A percentile compares a stretch with the other conserved stretches of the same genome.
Conservation (phyloP, 805 yeast genomes). For the Alloascoidea hylecoeti region DNA sequence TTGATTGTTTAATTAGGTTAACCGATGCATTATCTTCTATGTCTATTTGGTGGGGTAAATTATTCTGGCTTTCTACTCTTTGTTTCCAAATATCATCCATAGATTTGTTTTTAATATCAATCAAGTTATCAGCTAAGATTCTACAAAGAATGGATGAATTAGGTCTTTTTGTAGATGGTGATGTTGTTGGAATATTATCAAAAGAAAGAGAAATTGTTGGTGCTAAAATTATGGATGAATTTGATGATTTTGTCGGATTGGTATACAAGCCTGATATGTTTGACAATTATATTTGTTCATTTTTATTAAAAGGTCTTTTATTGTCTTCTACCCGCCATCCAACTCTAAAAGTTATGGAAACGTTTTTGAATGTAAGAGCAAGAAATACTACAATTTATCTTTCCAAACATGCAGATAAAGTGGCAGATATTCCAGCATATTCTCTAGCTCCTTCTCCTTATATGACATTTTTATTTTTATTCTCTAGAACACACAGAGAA, state of each 20-base stretch:
- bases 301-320: conserved; percentile 11
- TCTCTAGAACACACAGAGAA: conserved; percentile 10
- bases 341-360: conserved; percentile 11
- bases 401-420: conserved; percentile 2
- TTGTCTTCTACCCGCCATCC: conserved; percentile 9
- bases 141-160: not conserved
- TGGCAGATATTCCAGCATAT: conserved; percentile 2
- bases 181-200: not conserved
- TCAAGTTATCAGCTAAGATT: not conserved
- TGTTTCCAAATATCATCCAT: not conserved
- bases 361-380: conserved; percentile 11
- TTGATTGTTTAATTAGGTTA: conserved; percentile 32
- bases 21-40: conserved; percentile 30
- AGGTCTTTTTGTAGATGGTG: not conserved
- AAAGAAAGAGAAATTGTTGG: not conserved
- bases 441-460: conserved; percentile 11
- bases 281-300: conserved; percentile 11
- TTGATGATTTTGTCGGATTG: conserved; percentile 6
- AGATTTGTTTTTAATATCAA: not conserved
- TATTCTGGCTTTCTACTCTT: conserved; percentile 29
- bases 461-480: conserved; percentile 11
- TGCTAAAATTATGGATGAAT: conserved; percentile 6
- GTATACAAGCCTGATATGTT: conserved; percentile 10
- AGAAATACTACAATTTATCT: conserved; percentile 7
- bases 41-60: conserved; percentile 30